Evolutionary conservation across 768 basidiomycete genomes (phyloP), one percentile per base, ranked within the genome.

Genomic region (Lentinus tigrinus): DNA sequence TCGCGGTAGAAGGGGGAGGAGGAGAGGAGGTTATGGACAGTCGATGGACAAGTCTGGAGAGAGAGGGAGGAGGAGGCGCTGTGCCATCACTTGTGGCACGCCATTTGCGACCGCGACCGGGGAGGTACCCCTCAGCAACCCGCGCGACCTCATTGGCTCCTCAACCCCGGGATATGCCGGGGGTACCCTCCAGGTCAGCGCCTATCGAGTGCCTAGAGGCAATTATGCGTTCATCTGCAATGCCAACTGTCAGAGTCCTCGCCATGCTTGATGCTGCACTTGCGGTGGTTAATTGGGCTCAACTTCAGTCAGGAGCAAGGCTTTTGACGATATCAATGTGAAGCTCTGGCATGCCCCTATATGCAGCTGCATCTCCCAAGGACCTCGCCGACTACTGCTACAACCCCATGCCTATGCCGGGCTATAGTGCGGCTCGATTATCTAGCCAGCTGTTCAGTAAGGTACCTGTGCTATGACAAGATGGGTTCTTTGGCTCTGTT

Each of bases 141-240:
- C 10, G 28, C 21, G 31, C 16, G 4, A 10, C 17, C 52, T 48
- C n/a, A 59, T 59, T 59, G 52, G 58, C 40, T 21, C n/a, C 31
- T 34, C 31, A 42, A 17, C n/a, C n/a, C n/a, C 6, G 31, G 7
- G 31, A 31, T n/a, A 36, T 51, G 52, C 52, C 43, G 43, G 50
- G 59, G 52, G 59, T 55, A 60, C 59, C 59, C 43, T 60, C 43
- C 54, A 28, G 17, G 59, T 61, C 51, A 50, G 59, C 59, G 59
- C 51, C 26, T 56, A 7, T 37, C 49, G 23, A 2, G 9, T 31
- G 39, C 31, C 31, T 27, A 11, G 43, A 19, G 43, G 16, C 3
- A 46, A 16, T 46, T 16, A 11, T 3, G 43, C 37, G 51, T 40
- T 26, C 36, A 10, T 46, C 28, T n/a, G n/a, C n/a, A n/a, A n/a